Conservation (phyloP, 805 yeast species). For the Candida schatavii region DNA sequence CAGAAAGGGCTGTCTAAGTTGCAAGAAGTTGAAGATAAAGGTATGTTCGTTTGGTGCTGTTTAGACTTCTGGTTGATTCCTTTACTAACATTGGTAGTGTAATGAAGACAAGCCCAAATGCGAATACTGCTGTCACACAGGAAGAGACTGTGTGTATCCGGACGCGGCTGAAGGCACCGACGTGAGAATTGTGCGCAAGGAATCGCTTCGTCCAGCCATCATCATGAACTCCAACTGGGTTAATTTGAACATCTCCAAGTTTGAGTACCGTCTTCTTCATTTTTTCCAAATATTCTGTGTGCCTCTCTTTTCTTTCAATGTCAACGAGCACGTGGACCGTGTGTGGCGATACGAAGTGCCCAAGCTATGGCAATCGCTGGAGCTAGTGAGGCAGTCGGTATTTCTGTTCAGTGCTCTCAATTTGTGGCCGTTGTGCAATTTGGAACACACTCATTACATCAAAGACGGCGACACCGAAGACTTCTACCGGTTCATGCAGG, state of each 20-base stretch:
- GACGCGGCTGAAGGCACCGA: background rate
- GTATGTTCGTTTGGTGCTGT: conserved; percentile 9
- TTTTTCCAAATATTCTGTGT: conserved; percentile 17
- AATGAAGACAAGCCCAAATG: conserved; percentile 23
- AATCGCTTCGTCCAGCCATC: background rate
- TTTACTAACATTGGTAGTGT: conserved; percentile 13
- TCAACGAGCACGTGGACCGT: conserved; percentile 1
- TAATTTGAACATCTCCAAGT: conserved; percentile 16
- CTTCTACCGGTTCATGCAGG: background rate
- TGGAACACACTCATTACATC: background rate
- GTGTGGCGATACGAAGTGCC: conserved; percentile 17
- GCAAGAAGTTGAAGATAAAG: conserved; percentile 29
- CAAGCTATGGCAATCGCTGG: conserved; percentile 15
- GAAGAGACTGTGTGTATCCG: conserved; percentile 19
- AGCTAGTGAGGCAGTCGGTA: conserved; percentile 16
- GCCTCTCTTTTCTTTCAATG: conserved; percentile 5
- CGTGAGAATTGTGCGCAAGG: background rate
- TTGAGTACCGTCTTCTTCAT: conserved; percentile 18
- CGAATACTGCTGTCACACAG: conserved; percentile 25
- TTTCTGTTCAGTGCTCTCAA: conserved; percentile 17
- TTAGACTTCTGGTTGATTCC: background rate
- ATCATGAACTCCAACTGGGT: conserved; percentile 11
- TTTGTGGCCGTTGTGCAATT: conserved; percentile 11
- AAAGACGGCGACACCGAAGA: background rate
- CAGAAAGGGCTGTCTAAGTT: conserved; percentile 29